A percentile compares a stretch with the other conserved stretches of the same genome.
These are phyloP conservation scores for Trifolium fragiferum DNA, from an alignment of 306 rosid species.

Conservation along the genomic window DNA sequence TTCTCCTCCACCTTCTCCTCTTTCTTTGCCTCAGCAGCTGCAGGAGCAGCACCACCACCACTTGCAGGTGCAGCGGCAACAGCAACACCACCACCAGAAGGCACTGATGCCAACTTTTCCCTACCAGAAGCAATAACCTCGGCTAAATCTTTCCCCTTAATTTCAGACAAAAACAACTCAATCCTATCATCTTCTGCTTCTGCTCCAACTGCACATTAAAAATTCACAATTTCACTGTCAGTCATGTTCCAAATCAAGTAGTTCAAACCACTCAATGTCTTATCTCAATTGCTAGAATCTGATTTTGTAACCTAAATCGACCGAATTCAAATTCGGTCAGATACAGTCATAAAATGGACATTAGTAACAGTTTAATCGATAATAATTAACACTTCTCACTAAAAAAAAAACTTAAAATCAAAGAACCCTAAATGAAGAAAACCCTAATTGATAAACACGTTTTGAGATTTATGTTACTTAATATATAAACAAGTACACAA, in stretches of 20 bases:
- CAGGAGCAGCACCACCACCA: slow-evolving; percentile 57
- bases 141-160: slow-evolving; percentile 67
- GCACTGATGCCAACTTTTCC: slow-evolving; percentile 77
- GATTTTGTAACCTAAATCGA: too few relatives aligned
- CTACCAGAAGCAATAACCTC: slow-evolving; percentile 78
- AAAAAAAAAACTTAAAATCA: background rate
- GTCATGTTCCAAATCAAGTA: background rate
- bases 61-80: slow-evolving; percentile 49
- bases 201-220: slow-evolving; percentile 61
- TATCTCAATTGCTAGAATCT: too few relatives aligned
- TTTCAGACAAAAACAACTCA: slow-evolving; percentile 57
- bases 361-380: background rate
- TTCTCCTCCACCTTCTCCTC: slow-evolving; percentile 84
- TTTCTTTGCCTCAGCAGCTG: slow-evolving; percentile 72
- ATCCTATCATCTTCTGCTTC: slow-evolving; percentile 65
- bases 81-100: slow-evolving; percentile 64
- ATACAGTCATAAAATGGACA: background rate
- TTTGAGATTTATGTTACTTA: background rate
- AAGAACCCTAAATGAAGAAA: background rate
- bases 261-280: background rate
- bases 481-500: background rate
- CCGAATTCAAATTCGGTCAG: too few relatives aligned
- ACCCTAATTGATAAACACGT: background rate
- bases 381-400: too few relatives aligned
- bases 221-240: background rate